These are phyloP conservation scores for Leccinum boreale DNA, from an alignment of 768 basidiomycete genomes.

Conservation along the genomic window DNA sequence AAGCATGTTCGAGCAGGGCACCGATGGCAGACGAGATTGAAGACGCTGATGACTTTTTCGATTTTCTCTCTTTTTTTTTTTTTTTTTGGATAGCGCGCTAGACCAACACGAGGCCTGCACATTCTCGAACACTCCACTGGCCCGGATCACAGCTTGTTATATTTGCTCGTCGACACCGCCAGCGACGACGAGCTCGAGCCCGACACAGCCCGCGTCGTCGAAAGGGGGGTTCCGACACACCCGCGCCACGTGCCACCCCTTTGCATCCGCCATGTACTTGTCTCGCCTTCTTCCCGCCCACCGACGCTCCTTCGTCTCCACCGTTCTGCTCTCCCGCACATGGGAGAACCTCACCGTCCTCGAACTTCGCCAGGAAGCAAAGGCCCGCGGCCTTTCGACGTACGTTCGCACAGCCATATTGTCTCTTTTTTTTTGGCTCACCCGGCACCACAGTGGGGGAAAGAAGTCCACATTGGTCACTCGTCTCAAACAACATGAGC, in stretches of 20 bases:
- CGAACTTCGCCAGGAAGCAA: slow-evolving; percentile 53
- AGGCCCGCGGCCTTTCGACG: slow-evolving; percentile 53
- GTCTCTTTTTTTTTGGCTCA: not conserved
- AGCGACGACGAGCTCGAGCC: not conserved
- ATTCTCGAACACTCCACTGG: not conserved
- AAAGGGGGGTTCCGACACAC: not conserved
- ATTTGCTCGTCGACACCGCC: not conserved
- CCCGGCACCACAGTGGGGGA: slow-evolving; percentile 41
- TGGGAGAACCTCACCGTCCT: slow-evolving; percentile 52
- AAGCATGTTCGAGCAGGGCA: slow-evolving; percentile 51
- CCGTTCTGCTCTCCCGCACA: slow-evolving; percentile 52
- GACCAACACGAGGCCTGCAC: slow-evolving; percentile 53
- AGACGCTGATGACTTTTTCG: slow-evolving; percentile 14
- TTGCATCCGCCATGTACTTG: not conserved
- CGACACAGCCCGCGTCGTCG: slow-evolving; percentile 9
- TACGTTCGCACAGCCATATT: slow-evolving; percentile 20
- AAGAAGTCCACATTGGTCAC: slow-evolving; percentile 55
- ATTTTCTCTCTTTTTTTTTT: slow-evolving; percentile 1
- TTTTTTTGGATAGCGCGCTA: slow-evolving; percentile 25
- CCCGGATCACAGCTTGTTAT: not conserved
- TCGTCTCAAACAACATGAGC: slow-evolving; percentile 52
- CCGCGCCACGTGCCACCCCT: slow-evolving; percentile 4
- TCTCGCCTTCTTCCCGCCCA: not conserved
- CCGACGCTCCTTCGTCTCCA: slow-evolving; percentile 45
- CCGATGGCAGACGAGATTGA: slow-evolving; percentile 23